Evolutionary conservation across 345 rosid genomes (phyloP).

Genomic region (Isatis tinctoria): DNA sequence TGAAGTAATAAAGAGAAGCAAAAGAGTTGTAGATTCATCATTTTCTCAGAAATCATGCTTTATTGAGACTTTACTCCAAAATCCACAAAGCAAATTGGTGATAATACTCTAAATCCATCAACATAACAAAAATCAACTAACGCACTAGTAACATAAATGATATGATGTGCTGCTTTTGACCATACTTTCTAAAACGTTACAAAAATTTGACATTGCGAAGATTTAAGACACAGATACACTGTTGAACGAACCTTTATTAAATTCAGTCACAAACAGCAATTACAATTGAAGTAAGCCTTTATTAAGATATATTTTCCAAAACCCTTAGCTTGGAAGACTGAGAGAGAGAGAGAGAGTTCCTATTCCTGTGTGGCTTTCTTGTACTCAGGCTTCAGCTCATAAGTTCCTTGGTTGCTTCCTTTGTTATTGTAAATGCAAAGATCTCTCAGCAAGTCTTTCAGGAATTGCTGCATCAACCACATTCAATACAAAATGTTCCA

Average conservation of each 20-base stretch:
- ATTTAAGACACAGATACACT: not conserved
- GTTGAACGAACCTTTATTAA: not conserved
- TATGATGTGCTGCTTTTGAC: too few relatives aligned
- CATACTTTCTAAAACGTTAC: too few relatives aligned
- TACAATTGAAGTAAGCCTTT: not conserved
- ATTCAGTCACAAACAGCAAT: not conserved
- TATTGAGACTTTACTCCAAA: too few relatives aligned
- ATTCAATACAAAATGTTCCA: not conserved
- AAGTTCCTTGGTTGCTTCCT: conserved; percentile 84
- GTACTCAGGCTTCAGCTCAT: conserved; percentile 90
- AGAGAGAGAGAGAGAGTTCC: not conserved
- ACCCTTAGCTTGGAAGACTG: not conserved
- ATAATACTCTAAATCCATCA: too few relatives aligned
- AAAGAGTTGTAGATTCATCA: too few relatives aligned
- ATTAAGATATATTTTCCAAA: not conserved
- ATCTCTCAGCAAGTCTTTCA: conserved; percentile 80
- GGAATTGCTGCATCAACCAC: conserved; percentile 56
- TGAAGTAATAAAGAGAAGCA: too few relatives aligned
- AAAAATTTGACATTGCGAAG: not conserved
- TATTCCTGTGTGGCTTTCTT: conserved; percentile 50
- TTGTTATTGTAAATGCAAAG: conserved; percentile 88
- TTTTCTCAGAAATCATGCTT: too few relatives aligned
- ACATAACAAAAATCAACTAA: too few relatives aligned
- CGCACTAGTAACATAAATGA: too few relatives aligned
- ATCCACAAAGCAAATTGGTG: too few relatives aligned